A percentile compares a stretch with the other conserved stretches of the same genome.
Conservation (phyloP, 2,329 filamentous ascomycete species). For the Trichoderma pleuroti region DNA sequence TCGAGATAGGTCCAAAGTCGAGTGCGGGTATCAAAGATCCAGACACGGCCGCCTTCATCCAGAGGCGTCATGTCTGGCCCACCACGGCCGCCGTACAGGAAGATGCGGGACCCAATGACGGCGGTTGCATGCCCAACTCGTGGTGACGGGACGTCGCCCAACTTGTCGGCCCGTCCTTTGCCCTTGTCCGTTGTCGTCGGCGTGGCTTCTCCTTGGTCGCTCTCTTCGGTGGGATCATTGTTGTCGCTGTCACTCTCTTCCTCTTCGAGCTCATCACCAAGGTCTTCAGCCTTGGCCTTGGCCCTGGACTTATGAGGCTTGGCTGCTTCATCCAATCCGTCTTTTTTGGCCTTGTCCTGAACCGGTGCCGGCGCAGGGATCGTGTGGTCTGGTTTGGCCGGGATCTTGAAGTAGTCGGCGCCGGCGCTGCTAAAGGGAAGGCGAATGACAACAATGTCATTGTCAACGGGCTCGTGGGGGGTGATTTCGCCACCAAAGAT, state of each 20-base stretch:
- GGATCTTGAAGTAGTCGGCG: conserved; percentile 58
- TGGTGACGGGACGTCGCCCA: conserved; percentile 55
- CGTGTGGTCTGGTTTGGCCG: conserved; percentile 46
- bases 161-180: conserved; percentile 34
- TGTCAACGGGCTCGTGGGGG: conserved; percentile 66
- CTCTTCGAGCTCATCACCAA: conserved; percentile 3
- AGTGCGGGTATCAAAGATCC: conserved; percentile 68
- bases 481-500: conserved; percentile 75
- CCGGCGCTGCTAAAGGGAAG: conserved; percentile 56
- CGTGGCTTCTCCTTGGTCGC: conserved; percentile 6
- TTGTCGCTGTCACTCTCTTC: conserved; percentile 10
- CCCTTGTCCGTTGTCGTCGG: conserved; percentile 35
- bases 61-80: conserved; percentile 66
- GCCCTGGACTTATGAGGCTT: conserved; percentile 24
- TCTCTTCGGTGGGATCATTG: conserved; percentile 6
- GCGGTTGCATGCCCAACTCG: conserved; percentile 72
- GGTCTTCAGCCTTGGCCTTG: conserved; percentile 1
- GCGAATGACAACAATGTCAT: conserved; percentile 64
- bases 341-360: conserved; percentile 34
- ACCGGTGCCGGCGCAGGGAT: conserved; percentile 22
- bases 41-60: conserved; percentile 70
- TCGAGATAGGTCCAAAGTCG: conserved; percentile 62
- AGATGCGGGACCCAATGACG: conserved; percentile 66
- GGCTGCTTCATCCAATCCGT: conserved; percentile 40
- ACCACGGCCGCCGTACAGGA: conserved; percentile 77